Conservation (phyloP, 2,329 filamentous ascomycete genomes). For the Monosporascus sp. region DNA sequence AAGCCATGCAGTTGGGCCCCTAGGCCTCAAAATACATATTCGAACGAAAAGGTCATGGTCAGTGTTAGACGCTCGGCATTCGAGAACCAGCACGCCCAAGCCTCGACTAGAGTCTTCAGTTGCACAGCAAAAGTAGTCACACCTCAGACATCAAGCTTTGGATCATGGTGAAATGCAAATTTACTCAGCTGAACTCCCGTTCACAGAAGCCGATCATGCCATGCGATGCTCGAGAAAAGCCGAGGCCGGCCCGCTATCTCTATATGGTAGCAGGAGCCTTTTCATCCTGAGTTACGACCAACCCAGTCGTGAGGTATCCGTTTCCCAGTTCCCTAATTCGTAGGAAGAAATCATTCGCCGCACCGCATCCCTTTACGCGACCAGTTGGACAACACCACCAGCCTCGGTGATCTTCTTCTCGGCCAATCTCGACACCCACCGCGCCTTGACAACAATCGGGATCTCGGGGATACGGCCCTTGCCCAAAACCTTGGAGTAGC, state of each 20-base stretch:
- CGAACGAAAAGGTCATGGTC: no score
- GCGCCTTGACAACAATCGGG: conserved; percentile 88
- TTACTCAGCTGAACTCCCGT: conserved; percentile 24
- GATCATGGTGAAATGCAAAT: conserved; percentile 21
- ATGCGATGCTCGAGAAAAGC: conserved; percentile 24
- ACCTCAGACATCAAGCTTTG: neutral
- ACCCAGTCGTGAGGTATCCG: conserved; percentile 22
- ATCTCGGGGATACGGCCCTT: conserved; percentile 94
- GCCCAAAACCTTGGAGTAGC: conserved; percentile 98
- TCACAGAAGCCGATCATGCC: conserved; percentile 24
- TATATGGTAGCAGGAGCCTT: conserved; percentile 9
- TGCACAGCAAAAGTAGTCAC: neutral
- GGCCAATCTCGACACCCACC: conserved; percentile 92
- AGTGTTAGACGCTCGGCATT: no score
- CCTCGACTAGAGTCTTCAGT: no score
- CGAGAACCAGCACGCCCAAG: no score
- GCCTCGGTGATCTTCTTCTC: conserved; percentile 99
- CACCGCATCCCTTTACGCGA: conserved; percentile 58
- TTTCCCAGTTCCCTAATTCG: conserved; percentile 15
- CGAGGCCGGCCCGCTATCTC: conserved; percentile 17
- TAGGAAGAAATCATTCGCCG: conserved; percentile 12
- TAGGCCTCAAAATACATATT: no score
- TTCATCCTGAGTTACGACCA: conserved; percentile 14
- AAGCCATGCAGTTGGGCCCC: no score
- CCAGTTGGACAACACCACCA: conserved; percentile 91